Evolutionary conservation across 1,139 yeast species (phyloP).

Genomic region (Saccharomyces hybrid): DNA sequence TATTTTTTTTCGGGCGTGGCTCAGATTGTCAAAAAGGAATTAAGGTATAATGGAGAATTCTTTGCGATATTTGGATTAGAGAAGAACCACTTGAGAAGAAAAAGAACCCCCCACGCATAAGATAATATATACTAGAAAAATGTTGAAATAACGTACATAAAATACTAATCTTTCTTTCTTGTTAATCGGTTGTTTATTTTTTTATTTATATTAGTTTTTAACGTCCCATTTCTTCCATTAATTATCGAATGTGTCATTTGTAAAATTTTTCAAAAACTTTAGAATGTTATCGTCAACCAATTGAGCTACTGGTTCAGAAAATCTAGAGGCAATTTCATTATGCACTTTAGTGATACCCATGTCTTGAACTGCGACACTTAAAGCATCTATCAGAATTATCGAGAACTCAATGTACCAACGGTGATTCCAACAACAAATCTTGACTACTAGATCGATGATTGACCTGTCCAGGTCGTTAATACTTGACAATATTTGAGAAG

Average conservation of each 20-base stretch:
- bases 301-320: conserved; percentile 38
- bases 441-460: conserved; percentile 64
- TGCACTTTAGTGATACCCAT: conserved; percentile 74
- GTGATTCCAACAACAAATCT: conserved; percentile 87
- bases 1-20: neutral
- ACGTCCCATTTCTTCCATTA: conserved; percentile 1
- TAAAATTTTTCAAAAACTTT: conserved; percentile 22
- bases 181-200: neutral
- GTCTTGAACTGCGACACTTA: conserved; percentile 58
- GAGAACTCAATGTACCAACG: conserved; percentile 94
- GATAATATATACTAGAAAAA: neutral
- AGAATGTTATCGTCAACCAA: conserved; percentile 32
- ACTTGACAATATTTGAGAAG: conserved; percentile 36
- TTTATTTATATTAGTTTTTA: neutral
- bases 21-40: neutral
- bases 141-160: neutral
- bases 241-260: conserved; percentile 27
- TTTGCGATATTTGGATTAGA: neutral
- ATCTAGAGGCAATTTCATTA: conserved; percentile 68
- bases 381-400: conserved; percentile 49
- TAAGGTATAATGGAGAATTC: neutral
- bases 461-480: conserved; percentile 48
- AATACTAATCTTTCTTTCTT: neutral
- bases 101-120: neutral
- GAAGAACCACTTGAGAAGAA: neutral